These are phyloP conservation scores for Cercospora sp. DNA, from an alignment of 2,329 filamentous ascomycete genomes.

Conservation along the genomic window DNA sequence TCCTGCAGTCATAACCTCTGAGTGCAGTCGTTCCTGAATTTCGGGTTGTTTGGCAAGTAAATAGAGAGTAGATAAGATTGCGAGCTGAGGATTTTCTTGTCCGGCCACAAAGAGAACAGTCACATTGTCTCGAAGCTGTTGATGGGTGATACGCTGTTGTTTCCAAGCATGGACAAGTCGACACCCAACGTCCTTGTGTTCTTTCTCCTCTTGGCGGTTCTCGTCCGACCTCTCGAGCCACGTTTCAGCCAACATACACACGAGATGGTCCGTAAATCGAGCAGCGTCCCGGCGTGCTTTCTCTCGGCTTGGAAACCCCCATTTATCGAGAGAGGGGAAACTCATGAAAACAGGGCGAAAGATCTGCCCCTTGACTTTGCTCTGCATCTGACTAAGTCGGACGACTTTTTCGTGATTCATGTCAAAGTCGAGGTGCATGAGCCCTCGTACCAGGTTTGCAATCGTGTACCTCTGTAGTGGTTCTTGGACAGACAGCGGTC, in stretches of 20 bases:
- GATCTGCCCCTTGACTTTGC: conserved; percentile 4
- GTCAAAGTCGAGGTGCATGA: conserved; percentile 8
- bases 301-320: conserved; percentile 1
- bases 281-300: conserved; percentile 9
- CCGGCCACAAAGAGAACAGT: conserved; percentile 12
- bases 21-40: not conserved
- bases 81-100: conserved; percentile 14
- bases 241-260: not conserved
- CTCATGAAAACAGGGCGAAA: conserved; percentile 16
- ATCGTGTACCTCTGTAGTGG: conserved; percentile 12
- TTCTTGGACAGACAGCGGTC: not conserved
- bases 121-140: conserved; percentile 13
- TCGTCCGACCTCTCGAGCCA: not conserved
- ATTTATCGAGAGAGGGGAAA: conserved; percentile 11
- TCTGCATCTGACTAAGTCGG: conserved; percentile 7
- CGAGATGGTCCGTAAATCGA: conserved; percentile 8
- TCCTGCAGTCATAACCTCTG: not conserved
- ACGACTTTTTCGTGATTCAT: not conserved
- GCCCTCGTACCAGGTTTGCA: not conserved
- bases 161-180: not conserved
- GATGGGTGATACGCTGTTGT: not conserved
- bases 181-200: not conserved
- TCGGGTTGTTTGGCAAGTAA: not conserved
- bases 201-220: not conserved
- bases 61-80: conserved; percentile 7